Conservation (phyloP, 805 yeast species). For the Yamadazyma sp. region DNA sequence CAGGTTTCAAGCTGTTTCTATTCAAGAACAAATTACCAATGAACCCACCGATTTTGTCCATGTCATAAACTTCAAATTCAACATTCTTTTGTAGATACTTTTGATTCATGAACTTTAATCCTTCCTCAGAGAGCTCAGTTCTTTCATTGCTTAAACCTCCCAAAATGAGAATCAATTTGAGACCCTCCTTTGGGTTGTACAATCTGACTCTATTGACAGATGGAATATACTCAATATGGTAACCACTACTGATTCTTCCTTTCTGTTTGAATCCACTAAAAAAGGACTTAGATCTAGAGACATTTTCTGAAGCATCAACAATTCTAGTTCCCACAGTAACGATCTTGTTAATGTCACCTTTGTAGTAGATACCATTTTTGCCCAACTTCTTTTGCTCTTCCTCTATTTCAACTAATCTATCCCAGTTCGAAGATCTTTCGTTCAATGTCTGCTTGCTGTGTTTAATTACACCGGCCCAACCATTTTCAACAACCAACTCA, state of each 20-base stretch:
- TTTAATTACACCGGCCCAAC: constrained; percentile 74
- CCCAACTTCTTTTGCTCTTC: constrained; percentile 50
- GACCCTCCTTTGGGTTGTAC: constrained; percentile 67
- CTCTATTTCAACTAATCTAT: constrained; percentile 69
- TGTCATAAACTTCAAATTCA: constrained; percentile 62
- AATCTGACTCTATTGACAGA: constrained; percentile 69
- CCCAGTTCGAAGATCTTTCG: constrained; percentile 77
- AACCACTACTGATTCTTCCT: constrained; percentile 57
- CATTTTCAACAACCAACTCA: constrained; percentile 57
- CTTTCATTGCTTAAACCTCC: constrained; percentile 63
- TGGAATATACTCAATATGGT: constrained; percentile 66
- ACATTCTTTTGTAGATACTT: constrained; percentile 72
- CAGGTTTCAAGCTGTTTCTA: constrained; percentile 47
- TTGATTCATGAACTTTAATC: constrained; percentile 52
- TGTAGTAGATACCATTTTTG: constrained; percentile 62
- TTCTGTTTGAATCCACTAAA: constrained; percentile 68
- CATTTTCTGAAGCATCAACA: constrained; percentile 78
- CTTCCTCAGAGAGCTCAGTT: constrained; percentile 44
- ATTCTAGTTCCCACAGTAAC: constrained; percentile 58
- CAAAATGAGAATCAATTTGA: constrained; percentile 65
- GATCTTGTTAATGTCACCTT: constrained; percentile 42
- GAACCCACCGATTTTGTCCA: constrained; percentile 79
- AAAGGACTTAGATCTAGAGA: constrained; percentile 70
- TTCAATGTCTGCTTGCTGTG: constrained; percentile 70
- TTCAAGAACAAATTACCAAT: constrained; percentile 66